phyloP scores from a whole-genome alignment of 345 rosid species.

The Gossypium thurberi region DNA sequence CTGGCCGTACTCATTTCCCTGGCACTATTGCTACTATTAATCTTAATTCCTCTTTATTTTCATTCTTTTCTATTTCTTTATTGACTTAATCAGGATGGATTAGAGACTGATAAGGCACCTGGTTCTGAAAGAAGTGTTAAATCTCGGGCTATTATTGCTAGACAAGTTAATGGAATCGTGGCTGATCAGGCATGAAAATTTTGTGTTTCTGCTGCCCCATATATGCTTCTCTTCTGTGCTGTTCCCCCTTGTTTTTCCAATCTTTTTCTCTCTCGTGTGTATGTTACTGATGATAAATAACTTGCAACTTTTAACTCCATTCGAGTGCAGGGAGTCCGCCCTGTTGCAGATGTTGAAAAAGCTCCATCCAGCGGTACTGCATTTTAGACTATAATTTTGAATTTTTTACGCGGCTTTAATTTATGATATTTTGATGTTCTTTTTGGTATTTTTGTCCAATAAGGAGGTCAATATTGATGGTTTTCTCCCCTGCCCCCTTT shows the following conservation, averaged over 20 bases:
- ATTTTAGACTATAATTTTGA: neutral
- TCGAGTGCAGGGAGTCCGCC: constrained; percentile 48
- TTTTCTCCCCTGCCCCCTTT: neutral
- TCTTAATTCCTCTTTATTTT: neutral
- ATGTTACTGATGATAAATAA: neutral
- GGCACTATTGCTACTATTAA: neutral
- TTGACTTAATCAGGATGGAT: constrained; percentile 45
- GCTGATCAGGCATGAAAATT: constrained; percentile 69
- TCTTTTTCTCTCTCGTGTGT: neutral
- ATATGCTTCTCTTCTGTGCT: neutral
- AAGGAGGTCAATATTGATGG: neutral
- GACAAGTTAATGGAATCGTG: constrained; percentile 78
- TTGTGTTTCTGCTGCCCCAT: neutral
- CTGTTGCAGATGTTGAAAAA: constrained; percentile 54
- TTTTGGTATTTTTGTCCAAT: neutral
- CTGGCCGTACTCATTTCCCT: constrained; percentile 3
- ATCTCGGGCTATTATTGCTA: constrained; percentile 71
- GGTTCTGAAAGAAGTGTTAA: constrained; percentile 58
- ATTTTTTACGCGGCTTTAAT: neutral
- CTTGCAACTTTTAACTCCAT: neutral
- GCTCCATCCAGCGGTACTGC: constrained; percentile 59
- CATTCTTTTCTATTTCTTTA: constrained; percentile 9
- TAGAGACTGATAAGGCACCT: constrained; percentile 73
- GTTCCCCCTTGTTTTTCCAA: neutral
- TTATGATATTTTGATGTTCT: neutral